Percentiles rank a stretch among this genome's conserved stretches.
Conservation (phyloP, 169 alveolate genomes). For the Eimeria acervulina region DNA sequence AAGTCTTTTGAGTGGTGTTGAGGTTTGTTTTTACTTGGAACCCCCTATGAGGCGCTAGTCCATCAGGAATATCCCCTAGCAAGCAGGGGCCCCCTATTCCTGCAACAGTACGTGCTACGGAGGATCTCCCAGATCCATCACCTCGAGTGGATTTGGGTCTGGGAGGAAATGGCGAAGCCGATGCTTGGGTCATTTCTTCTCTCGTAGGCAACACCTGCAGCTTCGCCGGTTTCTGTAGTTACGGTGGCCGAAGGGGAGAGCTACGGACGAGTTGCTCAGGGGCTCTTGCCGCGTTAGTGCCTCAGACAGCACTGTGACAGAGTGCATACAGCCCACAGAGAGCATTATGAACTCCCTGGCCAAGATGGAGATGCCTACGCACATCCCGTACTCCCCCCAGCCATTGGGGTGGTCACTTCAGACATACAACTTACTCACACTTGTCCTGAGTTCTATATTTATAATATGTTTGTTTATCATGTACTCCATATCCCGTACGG, state of each 20-base stretch:
- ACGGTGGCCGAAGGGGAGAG: not conserved
- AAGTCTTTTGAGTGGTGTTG: constrained; percentile 28
- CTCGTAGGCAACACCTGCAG: constrained; percentile 23
- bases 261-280: not conserved
- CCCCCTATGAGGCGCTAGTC: constrained; percentile 5
- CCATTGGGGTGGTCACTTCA: constrained; percentile 79
- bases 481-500: constrained; percentile 78
- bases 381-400: constrained; percentile 46
- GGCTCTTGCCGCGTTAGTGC: not conserved
- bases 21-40: not conserved
- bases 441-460: constrained; percentile 69
- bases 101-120: not conserved
- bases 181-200: constrained; percentile 30
- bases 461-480: constrained; percentile 66
- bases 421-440: constrained; percentile 77
- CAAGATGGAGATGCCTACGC: constrained; percentile 55
- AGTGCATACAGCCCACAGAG: not conserved
- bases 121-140: constrained; percentile 10
- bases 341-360: not conserved
- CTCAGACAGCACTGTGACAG: not conserved
- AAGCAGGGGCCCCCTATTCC: constrained; percentile 15
- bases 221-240: not conserved
- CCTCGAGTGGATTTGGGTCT: constrained; percentile 37
- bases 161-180: constrained; percentile 40
- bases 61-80: not conserved